These are phyloP conservation scores for Kitagawia praeruptora DNA, from an alignment of 129 eudicot species.

Conservation along the genomic window DNA sequence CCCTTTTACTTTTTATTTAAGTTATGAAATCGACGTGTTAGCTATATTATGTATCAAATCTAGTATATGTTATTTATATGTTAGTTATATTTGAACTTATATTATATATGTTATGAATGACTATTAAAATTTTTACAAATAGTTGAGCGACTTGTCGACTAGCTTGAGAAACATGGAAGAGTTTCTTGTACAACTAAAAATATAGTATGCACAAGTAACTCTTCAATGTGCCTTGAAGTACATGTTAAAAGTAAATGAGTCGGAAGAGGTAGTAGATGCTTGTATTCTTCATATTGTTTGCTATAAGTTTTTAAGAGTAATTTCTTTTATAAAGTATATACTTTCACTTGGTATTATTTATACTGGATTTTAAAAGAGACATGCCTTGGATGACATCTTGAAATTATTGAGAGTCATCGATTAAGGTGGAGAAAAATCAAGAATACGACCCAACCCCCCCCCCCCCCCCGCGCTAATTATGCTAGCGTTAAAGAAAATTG, in stretches of 20 bases:
- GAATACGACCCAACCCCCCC: not conserved
- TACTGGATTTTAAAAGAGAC: not conserved
- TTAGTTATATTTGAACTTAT: too few species aligned
- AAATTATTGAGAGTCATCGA: not conserved
- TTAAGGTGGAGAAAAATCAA: not conserved
- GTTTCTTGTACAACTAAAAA: not conserved
- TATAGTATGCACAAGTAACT: not conserved
- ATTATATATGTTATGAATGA: too few species aligned
- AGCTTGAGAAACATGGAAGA: not conserved
- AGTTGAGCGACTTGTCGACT: too few species aligned
- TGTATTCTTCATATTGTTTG: not conserved
- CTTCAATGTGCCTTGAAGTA: too few species aligned
- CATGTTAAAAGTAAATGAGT: not conserved
- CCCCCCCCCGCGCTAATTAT: too few species aligned
- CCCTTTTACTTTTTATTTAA: too few species aligned
- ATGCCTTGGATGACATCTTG: not conserved
- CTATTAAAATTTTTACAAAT: too few species aligned
- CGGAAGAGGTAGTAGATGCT: not conserved
- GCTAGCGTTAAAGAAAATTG: not conserved
- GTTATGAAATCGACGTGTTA: too few species aligned
- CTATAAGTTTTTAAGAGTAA: too few species aligned
- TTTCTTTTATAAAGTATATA: too few species aligned
- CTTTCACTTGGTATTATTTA: not conserved
- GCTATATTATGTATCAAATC: too few species aligned
- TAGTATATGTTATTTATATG: too few species aligned